Evolutionary conservation across 192 early-diverging fungal species (phyloP), one percentile per base, ranked within the genome.

Genomic region (Rhizophagus clarus): DNA sequence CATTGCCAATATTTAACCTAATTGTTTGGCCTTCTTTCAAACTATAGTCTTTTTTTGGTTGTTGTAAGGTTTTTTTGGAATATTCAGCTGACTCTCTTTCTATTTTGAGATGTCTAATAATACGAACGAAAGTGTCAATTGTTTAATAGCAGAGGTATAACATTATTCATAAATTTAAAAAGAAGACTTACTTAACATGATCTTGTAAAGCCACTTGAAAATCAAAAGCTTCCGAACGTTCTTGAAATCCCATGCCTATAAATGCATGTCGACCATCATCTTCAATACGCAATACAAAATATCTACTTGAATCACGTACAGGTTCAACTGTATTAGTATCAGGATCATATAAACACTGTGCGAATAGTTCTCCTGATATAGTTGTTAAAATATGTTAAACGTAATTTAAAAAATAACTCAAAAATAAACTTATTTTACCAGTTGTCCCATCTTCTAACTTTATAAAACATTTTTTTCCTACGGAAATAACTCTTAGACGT

Each of bases 191-290:
- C 92, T 92, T 94, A 76, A 84, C 82, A 79, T 90, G 91, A 83
- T 97, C 96, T 84, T 96, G 94, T 5, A 97, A 83, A 2, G 94
- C 91, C 4, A 97, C 96, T 80, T 97, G 96, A 74, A 96, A 96
- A 82, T 97, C 96, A 86, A 97, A 97, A 3, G 96, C 92, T 77
- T 89, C 86, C 40, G 87, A 88, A 17, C 96, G 88, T 82, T 97
- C 96, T 56, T 88, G 83, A 81, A 97, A 97, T 14, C 96, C 96
- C 69, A 97, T 84, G 14, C 96, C 96, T 74, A 97, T 86, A 82
- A 92, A 96, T 24, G 95, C 94, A 82, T 95, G 92, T 17, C 94
- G 86, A 20, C 93, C 94, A 85, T 87, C 88, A 83, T 85, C 86
- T 86, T 84, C 93, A 10, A 97, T 89, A 62, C 86, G 91, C 45